Conservation (phyloP, 495 filamentous ascomycete genomes). For the Rostrohypoxylon terebratum region DNA sequence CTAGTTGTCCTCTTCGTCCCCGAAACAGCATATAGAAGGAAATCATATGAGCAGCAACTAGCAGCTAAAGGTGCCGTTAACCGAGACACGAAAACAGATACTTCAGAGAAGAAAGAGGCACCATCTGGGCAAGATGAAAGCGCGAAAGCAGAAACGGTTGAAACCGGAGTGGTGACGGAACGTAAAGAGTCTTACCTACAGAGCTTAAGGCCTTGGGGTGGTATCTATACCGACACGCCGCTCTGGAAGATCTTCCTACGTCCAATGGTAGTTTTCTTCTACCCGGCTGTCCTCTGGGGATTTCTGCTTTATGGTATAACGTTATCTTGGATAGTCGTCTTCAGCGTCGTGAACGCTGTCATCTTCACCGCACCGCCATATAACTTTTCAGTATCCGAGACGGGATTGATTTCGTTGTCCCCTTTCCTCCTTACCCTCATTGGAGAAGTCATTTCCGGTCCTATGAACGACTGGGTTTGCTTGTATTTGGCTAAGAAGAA, state of each 20-base stretch:
- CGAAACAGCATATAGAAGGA: slow-evolving; percentile 64
- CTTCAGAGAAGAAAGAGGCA: slow-evolving; percentile 45
- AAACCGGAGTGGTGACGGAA: slow-evolving; percentile 37
- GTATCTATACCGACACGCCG: slow-evolving; percentile 58
- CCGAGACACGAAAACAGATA: slow-evolving; percentile 43
- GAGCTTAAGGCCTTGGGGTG: slow-evolving; percentile 51
- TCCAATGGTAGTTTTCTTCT: slow-evolving; percentile 64
- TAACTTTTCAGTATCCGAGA: slow-evolving; percentile 63
- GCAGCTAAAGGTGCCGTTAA: slow-evolving; percentile 29
- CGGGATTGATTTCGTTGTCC: slow-evolving; percentile 62
- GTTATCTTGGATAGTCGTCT: slow-evolving; percentile 65
- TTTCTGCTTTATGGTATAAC: slow-evolving; percentile 66
- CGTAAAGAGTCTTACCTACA: slow-evolving; percentile 50
- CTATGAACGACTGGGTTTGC: slow-evolving; percentile 64
- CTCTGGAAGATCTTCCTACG: slow-evolving; percentile 64
- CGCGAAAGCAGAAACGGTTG: slow-evolving; percentile 35
- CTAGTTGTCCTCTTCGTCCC: slow-evolving; percentile 63
- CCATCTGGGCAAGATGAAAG: slow-evolving; percentile 36
- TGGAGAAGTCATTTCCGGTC: slow-evolving; percentile 62
- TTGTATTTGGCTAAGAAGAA: slow-evolving; percentile 61
- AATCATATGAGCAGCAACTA: slow-evolving; percentile 44
- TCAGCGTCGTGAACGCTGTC: slow-evolving; percentile 63
- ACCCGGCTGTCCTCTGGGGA: slow-evolving; percentile 66
- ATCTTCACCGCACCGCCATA: slow-evolving; percentile 65
- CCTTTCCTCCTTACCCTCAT: slow-evolving; percentile 63